A percentile compares a stretch with the other conserved stretches of the same genome.
phyloP scores from a whole-genome alignment of 192 early-diverging fungal genomes.

The Gaertneriomyces semiglobifer region DNA sequence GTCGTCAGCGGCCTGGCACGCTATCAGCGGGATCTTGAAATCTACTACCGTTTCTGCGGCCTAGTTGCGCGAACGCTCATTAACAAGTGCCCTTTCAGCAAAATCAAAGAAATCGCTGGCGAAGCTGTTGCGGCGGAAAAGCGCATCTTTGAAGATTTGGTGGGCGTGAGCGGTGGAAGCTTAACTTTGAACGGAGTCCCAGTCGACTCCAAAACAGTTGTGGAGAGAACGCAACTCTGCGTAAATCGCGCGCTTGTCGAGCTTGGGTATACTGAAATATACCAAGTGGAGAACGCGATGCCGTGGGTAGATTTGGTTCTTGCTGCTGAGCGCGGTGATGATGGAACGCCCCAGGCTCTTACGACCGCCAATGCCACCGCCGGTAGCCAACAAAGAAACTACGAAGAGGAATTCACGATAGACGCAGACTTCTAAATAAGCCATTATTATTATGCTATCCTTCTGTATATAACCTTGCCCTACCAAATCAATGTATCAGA shows the following conservation, averaged over 20 bases:
- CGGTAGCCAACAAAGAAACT: not conserved
- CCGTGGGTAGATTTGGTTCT: constrained; percentile 8
- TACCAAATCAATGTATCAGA: no score
- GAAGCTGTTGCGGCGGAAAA: constrained; percentile 19
- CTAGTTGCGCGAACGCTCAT: constrained; percentile 12
- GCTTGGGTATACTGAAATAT: not conserved
- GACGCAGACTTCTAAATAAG: constrained; percentile 16
- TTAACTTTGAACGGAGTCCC: not conserved
- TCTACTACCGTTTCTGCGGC: constrained; percentile 18
- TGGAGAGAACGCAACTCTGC: not conserved
- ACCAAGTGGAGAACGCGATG: constrained; percentile 1
- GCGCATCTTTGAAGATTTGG: constrained; percentile 10
- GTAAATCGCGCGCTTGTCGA: not conserved
- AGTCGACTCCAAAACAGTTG: not conserved
- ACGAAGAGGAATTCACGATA: constrained; percentile 6
- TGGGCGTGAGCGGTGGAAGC: constrained; percentile 24
- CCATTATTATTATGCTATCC: not conserved
- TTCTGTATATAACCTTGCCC: no score
- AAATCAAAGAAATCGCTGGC: constrained; percentile 14
- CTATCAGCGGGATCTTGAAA: constrained; percentile 17
- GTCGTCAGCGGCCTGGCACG: constrained; percentile 16
- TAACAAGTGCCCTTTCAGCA: constrained; percentile 11
- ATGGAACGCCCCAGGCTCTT: not conserved
- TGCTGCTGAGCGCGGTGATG: constrained; percentile 4
- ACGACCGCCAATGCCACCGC: not conserved